These are phyloP conservation scores for Kokia cookei DNA, from an alignment of 441 rosid genomes.

Conservation along the genomic window DNA sequence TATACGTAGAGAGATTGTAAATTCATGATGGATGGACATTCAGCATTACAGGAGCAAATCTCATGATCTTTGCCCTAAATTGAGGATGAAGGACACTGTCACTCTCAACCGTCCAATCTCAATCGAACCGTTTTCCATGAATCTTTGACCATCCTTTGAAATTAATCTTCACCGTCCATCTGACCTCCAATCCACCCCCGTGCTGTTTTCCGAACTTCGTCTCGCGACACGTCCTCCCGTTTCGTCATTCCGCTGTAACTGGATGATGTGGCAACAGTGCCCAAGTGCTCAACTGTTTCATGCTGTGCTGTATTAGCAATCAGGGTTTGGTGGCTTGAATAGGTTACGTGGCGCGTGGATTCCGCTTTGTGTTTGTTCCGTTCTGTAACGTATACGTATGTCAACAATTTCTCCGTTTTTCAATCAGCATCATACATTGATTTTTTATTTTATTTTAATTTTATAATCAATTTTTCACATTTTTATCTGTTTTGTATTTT, in stretches of 20 bases:
- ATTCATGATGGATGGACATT: not conserved
- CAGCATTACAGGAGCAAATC: constrained; percentile 1
- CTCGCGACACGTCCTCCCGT: not conserved
- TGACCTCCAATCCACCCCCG: not conserved
- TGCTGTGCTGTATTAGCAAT: too few relatives aligned
- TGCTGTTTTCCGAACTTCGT: not conserved
- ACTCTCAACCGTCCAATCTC: constrained; percentile 24
- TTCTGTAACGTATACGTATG: too few relatives aligned
- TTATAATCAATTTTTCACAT: too few relatives aligned
- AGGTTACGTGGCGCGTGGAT: too few relatives aligned
- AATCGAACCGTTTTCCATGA: constrained; percentile 28
- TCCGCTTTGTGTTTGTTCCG: too few relatives aligned
- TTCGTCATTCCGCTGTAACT: not conserved
- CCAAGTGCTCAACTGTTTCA: too few relatives aligned
- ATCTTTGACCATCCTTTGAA: constrained; percentile 33
- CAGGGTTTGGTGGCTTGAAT: too few relatives aligned
- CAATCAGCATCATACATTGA: too few relatives aligned
- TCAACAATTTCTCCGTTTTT: too few relatives aligned
- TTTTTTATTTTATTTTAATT: too few relatives aligned
- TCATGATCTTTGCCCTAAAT: constrained; percentile 24
- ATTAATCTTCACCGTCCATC: constrained; percentile 3
- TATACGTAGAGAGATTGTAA: not conserved
- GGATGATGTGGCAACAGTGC: too few relatives aligned
- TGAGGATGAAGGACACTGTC: constrained; percentile 17
- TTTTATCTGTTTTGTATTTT: too few relatives aligned